Evolutionary conservation across 78 protist genomes (phyloP).

Genomic region (Pelomyxa schiedti): DNA sequence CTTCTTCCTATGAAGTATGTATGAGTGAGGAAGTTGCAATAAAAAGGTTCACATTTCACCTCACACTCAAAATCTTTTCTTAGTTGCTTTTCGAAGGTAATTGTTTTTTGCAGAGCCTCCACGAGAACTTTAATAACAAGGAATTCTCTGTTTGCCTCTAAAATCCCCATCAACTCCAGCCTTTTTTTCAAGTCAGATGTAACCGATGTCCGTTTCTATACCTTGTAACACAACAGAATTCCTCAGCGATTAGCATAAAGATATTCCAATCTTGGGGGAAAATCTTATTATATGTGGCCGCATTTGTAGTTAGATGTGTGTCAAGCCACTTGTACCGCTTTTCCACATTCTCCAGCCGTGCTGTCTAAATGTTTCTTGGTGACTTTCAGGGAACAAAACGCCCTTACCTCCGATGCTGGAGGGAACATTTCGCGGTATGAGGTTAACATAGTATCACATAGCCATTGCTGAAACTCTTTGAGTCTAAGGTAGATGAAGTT

Average conservation of each 20-base stretch:
- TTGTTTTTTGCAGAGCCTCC: slow-evolving; percentile 22
- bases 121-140: slow-evolving; percentile 18
- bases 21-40: background rate
- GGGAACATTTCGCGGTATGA: no score
- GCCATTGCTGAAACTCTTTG: slow-evolving; percentile 36
- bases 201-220: background rate
- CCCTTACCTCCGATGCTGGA: no score
- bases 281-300: slow-evolving; percentile 12
- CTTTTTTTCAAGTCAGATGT: background rate
- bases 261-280: slow-evolving; percentile 50
- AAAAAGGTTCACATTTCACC: background rate
- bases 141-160: background rate
- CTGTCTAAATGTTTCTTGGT: background rate
- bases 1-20: background rate
- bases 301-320: slow-evolving; percentile 4
- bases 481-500: no score
- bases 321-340: slow-evolving; percentile 29
- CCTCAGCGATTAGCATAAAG: slow-evolving; percentile 24
- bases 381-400: no score
- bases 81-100: slow-evolving; percentile 30
- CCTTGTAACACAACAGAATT: slow-evolving; percentile 32
- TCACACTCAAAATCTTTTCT: slow-evolving; percentile 4
- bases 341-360: slow-evolving; percentile 5
- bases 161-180: slow-evolving; percentile 1
- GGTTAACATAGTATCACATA: slow-evolving; percentile 22